These are phyloP conservation scores for Fusarium lateritium DNA, from an alignment of 2,329 filamentous ascomycete species.

Conservation along the genomic window DNA sequence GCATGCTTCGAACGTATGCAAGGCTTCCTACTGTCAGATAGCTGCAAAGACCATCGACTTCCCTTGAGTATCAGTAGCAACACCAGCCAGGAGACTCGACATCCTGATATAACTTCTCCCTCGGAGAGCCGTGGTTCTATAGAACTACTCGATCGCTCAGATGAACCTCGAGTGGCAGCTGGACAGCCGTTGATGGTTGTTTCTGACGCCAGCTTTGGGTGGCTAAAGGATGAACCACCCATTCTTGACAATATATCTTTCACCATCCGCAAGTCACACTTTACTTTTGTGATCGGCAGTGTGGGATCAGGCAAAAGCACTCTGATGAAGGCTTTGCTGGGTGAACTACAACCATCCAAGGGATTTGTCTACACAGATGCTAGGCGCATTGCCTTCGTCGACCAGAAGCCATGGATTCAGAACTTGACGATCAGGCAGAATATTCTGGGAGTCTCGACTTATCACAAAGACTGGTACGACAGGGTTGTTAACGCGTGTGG, in stretches of 20 bases:
- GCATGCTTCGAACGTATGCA: slow-evolving; percentile 25
- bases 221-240: background rate
- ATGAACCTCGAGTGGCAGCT: background rate
- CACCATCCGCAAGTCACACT: slow-evolving; percentile 17
- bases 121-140: background rate
- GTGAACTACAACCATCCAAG: slow-evolving; percentile 14
- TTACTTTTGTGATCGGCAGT: slow-evolving; percentile 20
- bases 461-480: slow-evolving; percentile 17
- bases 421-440: slow-evolving; percentile 24
- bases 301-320: slow-evolving; percentile 22
- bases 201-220: slow-evolving; percentile 14
- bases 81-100: background rate
- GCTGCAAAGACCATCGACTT: slow-evolving; percentile 24
- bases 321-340: slow-evolving; percentile 19
- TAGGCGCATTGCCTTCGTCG: slow-evolving; percentile 18
- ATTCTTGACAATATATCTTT: slow-evolving; percentile 9
- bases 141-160: background rate
- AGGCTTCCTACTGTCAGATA: slow-evolving; percentile 12
- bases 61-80: background rate
- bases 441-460: slow-evolving; percentile 11
- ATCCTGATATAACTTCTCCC: rapidly evolving
- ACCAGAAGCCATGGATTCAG: slow-evolving; percentile 25
- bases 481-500: slow-evolving; percentile 16
- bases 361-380: slow-evolving; percentile 18
- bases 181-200: slow-evolving; percentile 18